Base-by-base conservation (phyloP, 192 early-diverging fungal genomes). In the Coemansia sp. region DNA sequence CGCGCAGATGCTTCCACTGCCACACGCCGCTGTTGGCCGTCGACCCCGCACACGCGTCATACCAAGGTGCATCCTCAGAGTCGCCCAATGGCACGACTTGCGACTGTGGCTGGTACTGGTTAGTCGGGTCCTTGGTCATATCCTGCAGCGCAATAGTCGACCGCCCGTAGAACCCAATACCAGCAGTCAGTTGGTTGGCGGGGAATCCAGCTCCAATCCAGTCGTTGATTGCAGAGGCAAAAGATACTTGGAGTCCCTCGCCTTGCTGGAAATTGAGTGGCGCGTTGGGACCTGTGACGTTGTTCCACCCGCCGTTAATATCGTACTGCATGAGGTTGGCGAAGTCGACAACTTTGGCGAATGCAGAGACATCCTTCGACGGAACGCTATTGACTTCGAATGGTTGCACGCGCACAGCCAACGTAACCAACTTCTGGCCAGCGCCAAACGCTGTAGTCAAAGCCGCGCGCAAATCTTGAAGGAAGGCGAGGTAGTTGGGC, bases 311-410 rank as follows among this genome's bases (percentile, higher is more conserved):
- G 30, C 87, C 86, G 57, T 80, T 72, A 49, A 82, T 85, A 75
- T 89, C 90, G 63, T 92, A 91, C 17, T 81, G 82, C 90, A 92
- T 91, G 16, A 94, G 53, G 39, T 91, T 89, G 61, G 91, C 86
- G 26, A 83, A 86, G 66, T 88, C 85, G 6, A 94, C 82, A 10
- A 84, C 76, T 46, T 86, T 82, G 46, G 85, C 87, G 82, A 87
- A 91, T 11, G 68, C 88, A 16, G 82, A 74, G 6, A 90, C 82
- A 35, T 90, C 84, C 3, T 66, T 66, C 21, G 86, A 67, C 21
- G 80, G 75, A 3, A 84, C 84, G 26, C 71, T 69, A 28, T 76
- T 68, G 21, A 70, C 70, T 17, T 88, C 86, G 57, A 90, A 90
- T 1, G 90, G 87, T 43, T 86, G 71, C 30, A 87, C 83, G 19